Percentiles rank a stretch among this genome's conserved stretches.
phyloP scores from a whole-genome alignment of 805 yeast genomes.

The Pichia sporocuriosa region DNA sequence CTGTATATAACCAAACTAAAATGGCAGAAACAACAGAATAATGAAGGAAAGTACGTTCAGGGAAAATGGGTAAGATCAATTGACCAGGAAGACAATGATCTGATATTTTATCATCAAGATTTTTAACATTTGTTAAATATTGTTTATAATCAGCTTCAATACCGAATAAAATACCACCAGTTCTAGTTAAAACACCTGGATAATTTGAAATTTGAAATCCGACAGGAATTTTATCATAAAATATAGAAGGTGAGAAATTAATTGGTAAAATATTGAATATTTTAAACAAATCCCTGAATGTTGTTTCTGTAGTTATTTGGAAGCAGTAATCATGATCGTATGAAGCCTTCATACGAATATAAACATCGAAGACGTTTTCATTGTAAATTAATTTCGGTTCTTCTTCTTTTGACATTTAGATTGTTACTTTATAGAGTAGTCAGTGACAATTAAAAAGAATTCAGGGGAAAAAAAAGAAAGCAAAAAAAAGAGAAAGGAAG shows the following conservation, averaged over 20 bases:
- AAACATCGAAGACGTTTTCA: conserved; percentile 35
- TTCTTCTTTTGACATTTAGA: neutral
- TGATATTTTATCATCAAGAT: conserved; percentile 42
- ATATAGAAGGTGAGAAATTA: conserved; percentile 72
- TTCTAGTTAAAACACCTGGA: conserved; percentile 80
- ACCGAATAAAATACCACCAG: conserved; percentile 72
- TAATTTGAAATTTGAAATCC: conserved; percentile 55
- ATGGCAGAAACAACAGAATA: conserved; percentile 36
- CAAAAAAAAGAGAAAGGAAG: neutral
- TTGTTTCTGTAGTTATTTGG: conserved; percentile 53
- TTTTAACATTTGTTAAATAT: conserved; percentile 40
- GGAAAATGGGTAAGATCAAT: conserved; percentile 72
- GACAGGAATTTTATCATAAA: conserved; percentile 56
- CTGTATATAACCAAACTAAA: conserved; percentile 80
- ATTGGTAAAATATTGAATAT: conserved; percentile 66
- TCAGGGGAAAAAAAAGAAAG: too few relatives aligned
- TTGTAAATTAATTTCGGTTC: neutral
- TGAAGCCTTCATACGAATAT: conserved; percentile 79
- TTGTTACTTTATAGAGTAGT: neutral
- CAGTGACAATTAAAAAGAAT: neutral
- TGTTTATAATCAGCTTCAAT: conserved; percentile 46
- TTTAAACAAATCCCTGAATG: conserved; percentile 50
- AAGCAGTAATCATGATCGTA: conserved; percentile 86
- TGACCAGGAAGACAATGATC: conserved; percentile 86
- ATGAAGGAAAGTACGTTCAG: conserved; percentile 36